Evolutionary conservation across 768 basidiomycete genomes (phyloP).

Genomic region (Serendipita sp.): DNA sequence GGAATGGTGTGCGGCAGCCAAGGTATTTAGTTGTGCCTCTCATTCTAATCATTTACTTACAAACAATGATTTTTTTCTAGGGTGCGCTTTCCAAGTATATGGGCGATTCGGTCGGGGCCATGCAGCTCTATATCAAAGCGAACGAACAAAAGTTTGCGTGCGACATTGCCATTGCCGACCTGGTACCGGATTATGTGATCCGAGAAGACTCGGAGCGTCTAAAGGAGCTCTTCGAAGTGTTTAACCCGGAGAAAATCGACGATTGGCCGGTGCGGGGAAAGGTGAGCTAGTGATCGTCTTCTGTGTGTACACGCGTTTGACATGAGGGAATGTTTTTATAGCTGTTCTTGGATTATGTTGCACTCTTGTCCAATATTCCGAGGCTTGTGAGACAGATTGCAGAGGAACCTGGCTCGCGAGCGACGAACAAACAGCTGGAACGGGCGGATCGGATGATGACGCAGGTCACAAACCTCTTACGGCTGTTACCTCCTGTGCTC

Average conservation of each 20-base stretch:
- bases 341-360: conserved; percentile 51
- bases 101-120: conserved; percentile 54
- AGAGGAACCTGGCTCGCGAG: not conserved
- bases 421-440: not conserved
- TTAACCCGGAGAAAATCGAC: conserved; percentile 41
- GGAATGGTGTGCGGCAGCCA: conserved; percentile 80
- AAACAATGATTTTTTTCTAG: conserved; percentile 21
- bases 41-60: not conserved
- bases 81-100: conserved; percentile 46
- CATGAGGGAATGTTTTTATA: conserved; percentile 15
- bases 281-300: conserved; percentile 24
- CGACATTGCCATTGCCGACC: conserved; percentile 63
- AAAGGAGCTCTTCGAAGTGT: conserved; percentile 46
- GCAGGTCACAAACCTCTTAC: not conserved
- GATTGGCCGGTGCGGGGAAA: conserved; percentile 78
- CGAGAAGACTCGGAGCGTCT: conserved; percentile 48
- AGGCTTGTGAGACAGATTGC: not conserved
- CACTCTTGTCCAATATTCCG: not conserved
- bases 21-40: conserved; percentile 29
- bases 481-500: not conserved
- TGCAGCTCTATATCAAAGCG: conserved; percentile 57
- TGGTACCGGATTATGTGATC: conserved; percentile 78
- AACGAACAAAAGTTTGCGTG: conserved; percentile 60
- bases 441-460: not conserved
- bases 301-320: not conserved